Evolutionary conservation across 2,329 filamentous ascomycete species (phyloP), one percentile per base, ranked within the genome.

Genomic region (Diplocarpon rosae): DNA sequence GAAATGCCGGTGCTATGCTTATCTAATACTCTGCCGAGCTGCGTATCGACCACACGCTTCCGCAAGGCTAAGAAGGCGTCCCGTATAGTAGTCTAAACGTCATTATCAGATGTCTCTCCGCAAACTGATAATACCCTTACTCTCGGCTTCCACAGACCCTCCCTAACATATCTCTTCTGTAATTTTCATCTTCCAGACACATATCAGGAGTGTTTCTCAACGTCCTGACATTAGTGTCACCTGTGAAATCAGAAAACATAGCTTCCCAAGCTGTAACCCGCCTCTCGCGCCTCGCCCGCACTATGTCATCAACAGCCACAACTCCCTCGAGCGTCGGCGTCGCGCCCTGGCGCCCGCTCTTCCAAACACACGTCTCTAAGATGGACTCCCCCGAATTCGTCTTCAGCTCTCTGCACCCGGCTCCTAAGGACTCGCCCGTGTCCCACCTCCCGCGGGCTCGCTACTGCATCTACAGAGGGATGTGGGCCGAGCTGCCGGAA

Each of bases 401-500:
- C 34, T 61, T 69, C 39, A 59, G 61, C 7, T 75, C 73, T 3
- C 63, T 78, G 33, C 63, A 70, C 20, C 48, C 52, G 13, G 40
- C 57, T 28, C 61, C 51, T 13, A 46, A 51, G 32, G 51, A 51
- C 32, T 52, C 70, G 1, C 68, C 71, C 0, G 63, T 53, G 3
- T 56, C 54, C 3, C 60, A 56, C 36, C 38, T 59, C 3, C 64
- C 79, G 1, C 75, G 85, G 43, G 82, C 78, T 8, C 78, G 88
- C 42, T 88, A 78, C 57, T 92, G 89, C 65, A 78, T 95, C 58
- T 90, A 79, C 66, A 83, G 90, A 49, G 87, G 88, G 54, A 80
- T 94, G 66, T 95, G 85, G 77, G 80, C 79, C 0, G 72, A 74
- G 44, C 69, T 94, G 1, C 80, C 83, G 3, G 70, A 70, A 42